Conservation (phyloP, 108 stramenopile genomes). For the Pseudonitzschia delicatissima region DNA sequence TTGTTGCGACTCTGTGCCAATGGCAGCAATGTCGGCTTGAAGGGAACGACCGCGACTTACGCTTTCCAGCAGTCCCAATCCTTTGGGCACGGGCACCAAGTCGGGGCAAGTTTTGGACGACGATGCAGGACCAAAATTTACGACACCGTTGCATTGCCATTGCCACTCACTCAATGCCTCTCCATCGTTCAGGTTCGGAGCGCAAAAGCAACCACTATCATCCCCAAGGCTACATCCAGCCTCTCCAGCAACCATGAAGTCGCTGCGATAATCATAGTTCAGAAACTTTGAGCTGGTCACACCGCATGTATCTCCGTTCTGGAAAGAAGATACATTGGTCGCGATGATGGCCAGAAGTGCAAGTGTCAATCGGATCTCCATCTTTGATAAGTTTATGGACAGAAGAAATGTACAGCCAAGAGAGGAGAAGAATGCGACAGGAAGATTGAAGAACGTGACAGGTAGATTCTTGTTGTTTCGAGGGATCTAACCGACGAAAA, state of each 20-base stretch:
- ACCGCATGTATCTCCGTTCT: conserved; percentile 21
- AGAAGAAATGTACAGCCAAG: too few relatives aligned
- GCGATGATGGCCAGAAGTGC: too few relatives aligned
- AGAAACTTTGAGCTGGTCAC: conserved; percentile 14
- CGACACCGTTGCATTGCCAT: conserved; percentile 20
- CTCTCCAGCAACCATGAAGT: conserved; percentile 13
- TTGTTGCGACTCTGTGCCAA: conserved; percentile 1
- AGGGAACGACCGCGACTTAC: neutral
- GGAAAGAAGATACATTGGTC: too few relatives aligned
- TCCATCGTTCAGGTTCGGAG: conserved; percentile 14
- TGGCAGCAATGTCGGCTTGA: neutral
- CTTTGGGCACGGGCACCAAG: conserved; percentile 14
- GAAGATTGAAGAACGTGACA: too few relatives aligned
- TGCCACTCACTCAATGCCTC: conserved; percentile 12
- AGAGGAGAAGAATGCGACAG: too few relatives aligned
- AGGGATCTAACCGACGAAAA: too few relatives aligned
- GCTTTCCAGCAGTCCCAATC: neutral
- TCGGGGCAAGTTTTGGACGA: conserved; percentile 16
- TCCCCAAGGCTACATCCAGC: conserved; percentile 21
- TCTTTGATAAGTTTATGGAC: too few relatives aligned
- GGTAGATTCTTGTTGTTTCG: too few relatives aligned
- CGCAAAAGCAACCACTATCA: conserved; percentile 18
- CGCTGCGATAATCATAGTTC: conserved; percentile 5
- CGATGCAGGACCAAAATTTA: conserved; percentile 11
- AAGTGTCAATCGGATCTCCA: too few relatives aligned